These are phyloP conservation scores for Lolium perenne DNA, from an alignment of 176 grass and related monocot genomes.

Conservation along the genomic window DNA sequence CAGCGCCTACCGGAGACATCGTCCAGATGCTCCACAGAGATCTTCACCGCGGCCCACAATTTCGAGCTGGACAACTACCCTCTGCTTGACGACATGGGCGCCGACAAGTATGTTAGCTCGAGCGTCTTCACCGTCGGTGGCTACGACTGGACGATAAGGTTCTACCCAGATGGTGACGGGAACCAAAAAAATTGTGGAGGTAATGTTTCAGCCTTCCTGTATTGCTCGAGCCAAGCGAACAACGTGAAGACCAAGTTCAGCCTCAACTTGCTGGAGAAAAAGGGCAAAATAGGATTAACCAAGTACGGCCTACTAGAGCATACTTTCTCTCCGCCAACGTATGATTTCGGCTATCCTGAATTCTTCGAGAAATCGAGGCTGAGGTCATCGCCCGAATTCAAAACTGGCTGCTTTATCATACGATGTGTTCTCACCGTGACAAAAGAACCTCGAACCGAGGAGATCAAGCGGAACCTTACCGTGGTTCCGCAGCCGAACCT, in stretches of 20 bases:
- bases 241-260: background rate
- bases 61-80: background rate
- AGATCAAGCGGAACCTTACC: background rate
- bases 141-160: background rate
- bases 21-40: background rate
- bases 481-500: background rate
- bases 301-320: background rate
- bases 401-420: background rate
- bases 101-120: background rate
- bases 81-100: background rate
- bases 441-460: background rate
- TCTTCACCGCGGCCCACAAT: background rate
- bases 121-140: background rate
- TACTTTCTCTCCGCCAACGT: no score
- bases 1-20: background rate
- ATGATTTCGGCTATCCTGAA: background rate
- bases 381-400: background rate
- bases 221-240: background rate
- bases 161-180: background rate
- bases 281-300: background rate
- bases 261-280: background rate
- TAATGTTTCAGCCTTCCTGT: background rate
- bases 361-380: background rate
- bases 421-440: slow-evolving; percentile 24
- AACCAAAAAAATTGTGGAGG: no score